Conservation (phyloP, 1,284 basidiomycete species). For the Leccinum solheimii region DNA sequence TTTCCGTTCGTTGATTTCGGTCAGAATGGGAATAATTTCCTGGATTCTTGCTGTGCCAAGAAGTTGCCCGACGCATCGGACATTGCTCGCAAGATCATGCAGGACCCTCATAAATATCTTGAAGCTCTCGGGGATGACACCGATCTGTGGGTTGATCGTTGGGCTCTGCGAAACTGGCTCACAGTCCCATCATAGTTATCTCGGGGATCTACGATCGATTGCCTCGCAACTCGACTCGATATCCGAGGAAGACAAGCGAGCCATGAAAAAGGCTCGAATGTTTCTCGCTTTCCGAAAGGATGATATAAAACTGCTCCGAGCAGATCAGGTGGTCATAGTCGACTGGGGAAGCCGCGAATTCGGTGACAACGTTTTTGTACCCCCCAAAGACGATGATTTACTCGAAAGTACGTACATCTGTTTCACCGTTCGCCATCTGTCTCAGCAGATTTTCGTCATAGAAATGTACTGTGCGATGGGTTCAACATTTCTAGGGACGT, state of each 20-base stretch:
- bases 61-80: slow-evolving; percentile 23
- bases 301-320: slow-evolving; percentile 6
- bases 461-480: slow-evolving; percentile 25
- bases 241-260: slow-evolving; percentile 9
- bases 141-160: slow-evolving; percentile 8
- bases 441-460: background rate
- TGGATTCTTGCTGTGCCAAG: slow-evolving; percentile 25
- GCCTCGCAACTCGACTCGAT: slow-evolving; percentile 19
- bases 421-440: background rate
- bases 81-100: slow-evolving; percentile 20
- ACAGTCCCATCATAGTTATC: slow-evolving; percentile 18
- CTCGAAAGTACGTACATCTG: slow-evolving; percentile 24
- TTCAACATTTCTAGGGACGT: slow-evolving; percentile 23
- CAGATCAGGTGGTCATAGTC: slow-evolving; percentile 22
- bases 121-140: background rate
- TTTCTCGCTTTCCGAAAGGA: slow-evolving; percentile 17
- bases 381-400: slow-evolving; percentile 22
- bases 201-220: slow-evolving; percentile 24
- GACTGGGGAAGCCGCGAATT: slow-evolving; percentile 29
- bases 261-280: slow-evolving; percentile 24
- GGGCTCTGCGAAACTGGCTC: slow-evolving; percentile 3
- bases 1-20: slow-evolving; percentile 28
- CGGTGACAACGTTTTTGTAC: slow-evolving; percentile 16
- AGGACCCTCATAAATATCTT: slow-evolving; percentile 22
- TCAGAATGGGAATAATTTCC: slow-evolving; percentile 22